Percentiles rank a stretch among this genome's conserved stretches.
phyloP scores from a whole-genome alignment of 2,329 filamentous ascomycete species.

The Tolypocladium capitatum region DNA sequence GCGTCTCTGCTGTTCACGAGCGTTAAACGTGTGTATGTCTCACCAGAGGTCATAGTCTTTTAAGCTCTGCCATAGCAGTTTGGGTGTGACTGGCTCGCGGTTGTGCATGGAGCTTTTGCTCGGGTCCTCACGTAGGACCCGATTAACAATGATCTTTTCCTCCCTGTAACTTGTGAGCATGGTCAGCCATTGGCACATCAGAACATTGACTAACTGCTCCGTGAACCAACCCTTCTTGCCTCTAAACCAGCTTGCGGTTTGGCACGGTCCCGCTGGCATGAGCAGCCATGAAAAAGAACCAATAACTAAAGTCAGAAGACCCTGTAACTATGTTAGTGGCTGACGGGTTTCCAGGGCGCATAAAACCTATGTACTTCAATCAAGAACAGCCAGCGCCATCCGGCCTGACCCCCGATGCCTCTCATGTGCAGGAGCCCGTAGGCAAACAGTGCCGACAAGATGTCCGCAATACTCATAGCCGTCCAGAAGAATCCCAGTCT shows the following conservation, averaged over 20 bases:
- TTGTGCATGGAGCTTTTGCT: slow-evolving; percentile 48
- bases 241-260: slow-evolving; percentile 40
- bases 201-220: slow-evolving; percentile 5
- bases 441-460: slow-evolving; percentile 37
- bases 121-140: slow-evolving; percentile 41
- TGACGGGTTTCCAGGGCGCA: too few relatives aligned
- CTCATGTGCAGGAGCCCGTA: slow-evolving; percentile 23
- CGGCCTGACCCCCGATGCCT: slow-evolving; percentile 21
- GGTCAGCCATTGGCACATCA: fast-evolving
- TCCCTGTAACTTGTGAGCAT: slow-evolving; percentile 19
- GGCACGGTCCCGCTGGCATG: slow-evolving; percentile 15
- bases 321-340: background rate
- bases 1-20: too few relatives aligned
- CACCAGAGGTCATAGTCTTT: slow-evolving; percentile 47
- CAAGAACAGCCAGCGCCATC: slow-evolving; percentile 24
- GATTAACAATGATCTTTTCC: slow-evolving; percentile 43
- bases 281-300: slow-evolving; percentile 9
- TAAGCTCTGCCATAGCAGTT: slow-evolving; percentile 34
- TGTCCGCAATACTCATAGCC: slow-evolving; percentile 42
- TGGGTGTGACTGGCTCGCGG: slow-evolving; percentile 29
- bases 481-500: slow-evolving; percentile 60
- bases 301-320: slow-evolving; percentile 16
- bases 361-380: slow-evolving; percentile 1
- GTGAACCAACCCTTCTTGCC: slow-evolving; percentile 30
- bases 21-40: background rate